phyloP scores from a whole-genome alignment of 345 rosid genomes.

The Eucalyptus erythrocorys region DNA sequence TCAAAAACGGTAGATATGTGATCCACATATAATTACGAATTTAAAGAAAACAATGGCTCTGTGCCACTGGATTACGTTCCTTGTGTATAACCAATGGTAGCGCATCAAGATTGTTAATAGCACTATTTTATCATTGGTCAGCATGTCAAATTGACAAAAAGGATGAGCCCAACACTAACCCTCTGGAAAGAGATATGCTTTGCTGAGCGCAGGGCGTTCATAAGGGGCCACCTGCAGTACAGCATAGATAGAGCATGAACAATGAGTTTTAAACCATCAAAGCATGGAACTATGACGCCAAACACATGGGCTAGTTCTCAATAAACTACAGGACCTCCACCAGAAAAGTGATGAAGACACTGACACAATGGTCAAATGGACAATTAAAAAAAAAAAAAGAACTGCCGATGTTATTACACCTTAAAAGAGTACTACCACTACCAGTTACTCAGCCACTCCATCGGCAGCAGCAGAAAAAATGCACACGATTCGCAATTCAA shows the following conservation, averaged over 20 bases:
- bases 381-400: neutral
- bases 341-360: neutral
- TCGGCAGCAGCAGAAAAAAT: neutral
- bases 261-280: neutral
- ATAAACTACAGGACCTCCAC: neutral
- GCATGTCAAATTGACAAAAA: neutral
- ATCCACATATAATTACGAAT: neutral
- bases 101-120: neutral
- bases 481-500: neutral
- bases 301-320: neutral
- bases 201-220: constrained; percentile 97
- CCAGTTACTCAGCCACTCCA: neutral
- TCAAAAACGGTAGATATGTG: neutral
- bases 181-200: constrained; percentile 84
- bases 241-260: neutral
- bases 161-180: constrained; percentile 24
- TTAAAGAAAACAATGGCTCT: neutral
- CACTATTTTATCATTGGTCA: neutral
- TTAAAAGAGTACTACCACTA: neutral
- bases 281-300: neutral
- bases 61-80: neutral
- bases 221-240: constrained; percentile 84
- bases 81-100: neutral
- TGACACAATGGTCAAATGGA: neutral
- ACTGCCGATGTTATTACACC: neutral